These are phyloP conservation scores for Discostella pseudostelligera DNA, from an alignment of 108 stramenopile genomes.

Conservation along the genomic window DNA sequence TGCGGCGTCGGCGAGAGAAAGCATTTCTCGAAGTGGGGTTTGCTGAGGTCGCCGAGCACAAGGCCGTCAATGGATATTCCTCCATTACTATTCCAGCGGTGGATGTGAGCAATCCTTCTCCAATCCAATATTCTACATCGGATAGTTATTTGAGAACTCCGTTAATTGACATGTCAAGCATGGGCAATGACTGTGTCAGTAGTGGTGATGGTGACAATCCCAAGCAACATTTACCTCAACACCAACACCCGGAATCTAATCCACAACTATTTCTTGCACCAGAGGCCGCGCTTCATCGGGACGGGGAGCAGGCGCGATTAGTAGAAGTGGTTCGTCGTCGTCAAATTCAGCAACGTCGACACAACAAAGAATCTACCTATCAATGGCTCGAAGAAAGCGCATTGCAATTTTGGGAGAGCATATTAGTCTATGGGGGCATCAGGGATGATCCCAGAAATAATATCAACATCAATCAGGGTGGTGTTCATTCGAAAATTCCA, in stretches of 20 bases:
- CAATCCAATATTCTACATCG: neutral
- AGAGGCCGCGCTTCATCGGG: slow-evolving; percentile 38
- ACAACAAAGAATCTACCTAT: slow-evolving; percentile 12
- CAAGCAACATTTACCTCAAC: neutral
- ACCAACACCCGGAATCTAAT: neutral
- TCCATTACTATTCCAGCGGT: slow-evolving; percentile 2
- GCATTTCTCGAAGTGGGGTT: slow-evolving; percentile 15
- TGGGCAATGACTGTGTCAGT: neutral
- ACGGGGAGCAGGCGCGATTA: slow-evolving; percentile 42
- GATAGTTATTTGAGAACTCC: slow-evolving; percentile 9
- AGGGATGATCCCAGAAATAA: neutral
- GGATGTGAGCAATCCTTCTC: neutral
- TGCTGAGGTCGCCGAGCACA: slow-evolving; percentile 4
- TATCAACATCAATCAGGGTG: slow-evolving; percentile 3
- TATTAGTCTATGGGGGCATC: slow-evolving; percentile 7
- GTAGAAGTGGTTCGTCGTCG: slow-evolving; percentile 32
- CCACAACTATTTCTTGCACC: slow-evolving; percentile 2
- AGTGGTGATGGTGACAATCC: neutral
- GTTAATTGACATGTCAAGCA: slow-evolving; percentile 18
- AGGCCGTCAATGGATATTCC: slow-evolving; percentile 9
- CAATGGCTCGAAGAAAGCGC: slow-evolving; percentile 14
- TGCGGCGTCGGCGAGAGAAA: slow-evolving; percentile 12
- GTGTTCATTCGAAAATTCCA: slow-evolving; percentile 10
- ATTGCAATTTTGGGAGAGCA: neutral
- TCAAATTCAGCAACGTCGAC: slow-evolving; percentile 20